Evolutionary conservation across 2,329 filamentous ascomycete species (phyloP), one percentile per base, ranked within the genome.

Genomic region (Fusarium metavorans): DNA sequence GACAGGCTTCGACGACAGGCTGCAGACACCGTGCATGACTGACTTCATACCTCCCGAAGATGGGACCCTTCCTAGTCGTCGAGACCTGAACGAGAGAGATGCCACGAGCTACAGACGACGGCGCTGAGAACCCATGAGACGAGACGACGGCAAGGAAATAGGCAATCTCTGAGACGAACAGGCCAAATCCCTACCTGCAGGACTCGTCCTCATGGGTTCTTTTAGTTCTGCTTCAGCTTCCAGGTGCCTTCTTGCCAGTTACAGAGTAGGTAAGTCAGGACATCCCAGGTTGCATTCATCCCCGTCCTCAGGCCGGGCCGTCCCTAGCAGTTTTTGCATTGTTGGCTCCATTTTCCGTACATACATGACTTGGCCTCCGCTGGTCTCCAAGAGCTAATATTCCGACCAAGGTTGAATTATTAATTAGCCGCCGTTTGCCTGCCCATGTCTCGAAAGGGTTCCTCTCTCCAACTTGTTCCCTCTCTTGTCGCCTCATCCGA

Each of bases 311-410:
- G 23, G 43, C 75, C 78, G 78, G 77, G 60, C 78, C 78, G 78
- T 78, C 78, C 78, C 77, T 79, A 78, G 78, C 64, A 77, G 63
- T 75, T 62, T 63, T 68, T 60, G 66, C 63, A 43, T 54, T 68
- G 66, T 64, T 71, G 57, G 68, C 52, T 71, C 50, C 56, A 45
- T 67, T 63, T 54, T 60, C 56, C 52, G 50, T 59, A 57, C 54
- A 60, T 66, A 59, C 37, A 41, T 74, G 62, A 54, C 68, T 45
- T 54, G 34, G 50, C 70, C 48, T 77, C 76, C 66, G 69, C 56
- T 48, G 66, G 59, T 43, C 63, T 64, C 39, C 52, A 56, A 60
- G 67, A 64, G 48, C 66, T 66, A 74, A 64, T 41, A 20, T 66
- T 67, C 41, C 41, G 30, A 61, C 64, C 61, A 62, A 67, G 60